These are phyloP conservation scores for Ophiostoma ulmi DNA, from an alignment of 2,329 filamentous ascomycete species.

Conservation along the genomic window DNA sequence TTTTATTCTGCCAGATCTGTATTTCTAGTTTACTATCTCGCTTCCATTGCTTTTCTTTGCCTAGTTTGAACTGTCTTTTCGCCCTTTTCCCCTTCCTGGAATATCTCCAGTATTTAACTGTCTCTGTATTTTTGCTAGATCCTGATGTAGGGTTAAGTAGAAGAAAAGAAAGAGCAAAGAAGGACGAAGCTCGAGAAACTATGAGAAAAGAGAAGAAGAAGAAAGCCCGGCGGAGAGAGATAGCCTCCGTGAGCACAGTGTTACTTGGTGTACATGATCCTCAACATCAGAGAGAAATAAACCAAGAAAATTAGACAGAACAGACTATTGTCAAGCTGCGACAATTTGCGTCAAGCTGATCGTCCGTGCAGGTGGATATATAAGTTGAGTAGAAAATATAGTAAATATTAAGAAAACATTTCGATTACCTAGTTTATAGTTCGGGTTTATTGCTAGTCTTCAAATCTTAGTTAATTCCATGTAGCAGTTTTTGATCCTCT, in stretches of 20 bases:
- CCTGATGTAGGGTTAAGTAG: not conserved
- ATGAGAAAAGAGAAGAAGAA: not conserved
- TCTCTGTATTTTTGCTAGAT: not conserved
- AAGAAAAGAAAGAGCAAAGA: not conserved
- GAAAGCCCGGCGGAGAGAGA: not conserved
- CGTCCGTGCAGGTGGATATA: not conserved
- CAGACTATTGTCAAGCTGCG: slow-evolving; percentile 4
- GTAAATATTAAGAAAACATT: not conserved
- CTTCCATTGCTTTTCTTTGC: slow-evolving; percentile 9
- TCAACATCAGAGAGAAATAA: not conserved
- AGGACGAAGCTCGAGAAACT: not conserved
- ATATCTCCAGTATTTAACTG: not conserved
- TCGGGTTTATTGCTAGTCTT: not conserved
- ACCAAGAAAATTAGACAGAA: not conserved
- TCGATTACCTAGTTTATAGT: not conserved
- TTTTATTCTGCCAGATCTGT: not conserved
- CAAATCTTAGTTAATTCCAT: not conserved
- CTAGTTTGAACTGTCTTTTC: not conserved
- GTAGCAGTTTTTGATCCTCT: not conserved
- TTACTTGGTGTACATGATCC: not conserved
- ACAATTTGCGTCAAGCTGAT: not conserved
- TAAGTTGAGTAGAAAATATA: not conserved
- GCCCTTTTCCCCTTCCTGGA: slow-evolving; percentile 4
- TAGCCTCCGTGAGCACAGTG: not conserved
- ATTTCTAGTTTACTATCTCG: not conserved